These are phyloP conservation scores for Boletus tomentosulus DNA, from an alignment of 768 basidiomycete genomes.

Conservation along the genomic window DNA sequence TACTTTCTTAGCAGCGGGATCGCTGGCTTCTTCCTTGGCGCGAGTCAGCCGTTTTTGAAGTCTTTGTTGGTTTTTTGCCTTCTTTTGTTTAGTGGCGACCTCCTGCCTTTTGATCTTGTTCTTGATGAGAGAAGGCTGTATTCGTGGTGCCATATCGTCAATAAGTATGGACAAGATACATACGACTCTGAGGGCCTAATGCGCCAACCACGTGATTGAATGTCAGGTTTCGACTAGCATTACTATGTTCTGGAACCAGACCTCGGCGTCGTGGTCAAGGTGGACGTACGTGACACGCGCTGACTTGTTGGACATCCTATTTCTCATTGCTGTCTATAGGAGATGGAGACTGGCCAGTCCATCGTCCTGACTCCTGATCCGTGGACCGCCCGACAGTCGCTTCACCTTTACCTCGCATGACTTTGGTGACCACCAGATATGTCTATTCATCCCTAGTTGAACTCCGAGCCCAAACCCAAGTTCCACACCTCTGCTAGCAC, in stretches of 20 bases:
- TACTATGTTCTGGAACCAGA: slow-evolving; percentile 70
- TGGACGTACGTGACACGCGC: slow-evolving; percentile 58
- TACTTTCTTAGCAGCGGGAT: slow-evolving; percentile 79
- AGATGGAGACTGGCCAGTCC: slow-evolving; percentile 73
- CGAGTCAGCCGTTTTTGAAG: slow-evolving; percentile 73
- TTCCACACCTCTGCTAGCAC: too few relatives aligned
- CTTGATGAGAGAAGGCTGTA: slow-evolving; percentile 67
- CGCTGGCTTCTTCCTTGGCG: slow-evolving; percentile 70
- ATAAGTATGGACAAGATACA: background rate
- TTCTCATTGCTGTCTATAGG: slow-evolving; percentile 43
- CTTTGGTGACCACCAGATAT: slow-evolving; percentile 95
- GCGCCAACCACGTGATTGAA: slow-evolving; percentile 15
- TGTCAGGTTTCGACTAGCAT: background rate
- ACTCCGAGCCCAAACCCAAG: too few relatives aligned
- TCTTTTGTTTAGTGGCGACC: slow-evolving; percentile 65
- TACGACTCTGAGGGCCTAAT: too few relatives aligned
- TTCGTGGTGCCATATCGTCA: slow-evolving; percentile 50
- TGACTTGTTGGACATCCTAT: background rate
- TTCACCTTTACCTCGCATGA: slow-evolving; percentile 99
- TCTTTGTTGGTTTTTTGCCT: slow-evolving; percentile 75
- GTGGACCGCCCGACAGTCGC: slow-evolving; percentile 84
- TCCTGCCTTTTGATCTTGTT: slow-evolving; percentile 90
- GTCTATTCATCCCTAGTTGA: slow-evolving; percentile 75
- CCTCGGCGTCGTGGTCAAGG: slow-evolving; percentile 86
- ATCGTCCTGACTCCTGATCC: slow-evolving; percentile 67